Evolutionary conservation across 1,284 basidiomycete genomes (phyloP).

Genomic region (Caloboletus inedulis): DNA sequence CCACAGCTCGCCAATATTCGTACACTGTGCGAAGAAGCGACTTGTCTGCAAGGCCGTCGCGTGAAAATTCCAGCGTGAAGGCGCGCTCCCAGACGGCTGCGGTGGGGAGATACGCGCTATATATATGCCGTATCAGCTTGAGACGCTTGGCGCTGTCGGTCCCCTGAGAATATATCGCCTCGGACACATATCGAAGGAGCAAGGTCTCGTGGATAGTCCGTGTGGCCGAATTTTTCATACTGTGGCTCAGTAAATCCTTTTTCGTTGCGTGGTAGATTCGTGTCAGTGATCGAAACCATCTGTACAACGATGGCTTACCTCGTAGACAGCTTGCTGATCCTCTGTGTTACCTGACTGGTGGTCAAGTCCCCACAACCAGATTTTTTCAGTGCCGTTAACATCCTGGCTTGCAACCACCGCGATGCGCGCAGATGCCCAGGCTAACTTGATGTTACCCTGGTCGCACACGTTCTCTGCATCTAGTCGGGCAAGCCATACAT

Average conservation of each 20-base stretch:
- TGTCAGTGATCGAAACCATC: constrained; percentile 13
- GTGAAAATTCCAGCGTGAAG: constrained; percentile 36
- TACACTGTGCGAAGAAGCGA: constrained; percentile 39
- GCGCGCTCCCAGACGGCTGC: constrained; percentile 44
- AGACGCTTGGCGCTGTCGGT: constrained; percentile 27
- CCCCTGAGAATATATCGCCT: constrained; percentile 29
- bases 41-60: constrained; percentile 24
- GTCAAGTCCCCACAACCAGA: constrained; percentile 55
- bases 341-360: constrained; percentile 20
- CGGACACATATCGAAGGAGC: constrained; percentile 43
- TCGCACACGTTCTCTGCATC: constrained; percentile 40
- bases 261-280: neutral
- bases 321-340: constrained; percentile 32
- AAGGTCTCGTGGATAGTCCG: constrained; percentile 46
- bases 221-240: constrained; percentile 43
- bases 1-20: constrained; percentile 42
- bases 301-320: constrained; percentile 34
- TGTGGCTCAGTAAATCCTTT: constrained; percentile 48
- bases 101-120: constrained; percentile 41
- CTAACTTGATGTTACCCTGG: constrained; percentile 28
- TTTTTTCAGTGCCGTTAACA: constrained; percentile 29
- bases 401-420: constrained; percentile 32
- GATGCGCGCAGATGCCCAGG: constrained; percentile 44
- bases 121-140: constrained; percentile 41
- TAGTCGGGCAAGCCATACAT: constrained; percentile 55